Evolutionary conservation across 768 basidiomycete species (phyloP).

Genomic region (Rhizopogon vesiculosus): DNA sequence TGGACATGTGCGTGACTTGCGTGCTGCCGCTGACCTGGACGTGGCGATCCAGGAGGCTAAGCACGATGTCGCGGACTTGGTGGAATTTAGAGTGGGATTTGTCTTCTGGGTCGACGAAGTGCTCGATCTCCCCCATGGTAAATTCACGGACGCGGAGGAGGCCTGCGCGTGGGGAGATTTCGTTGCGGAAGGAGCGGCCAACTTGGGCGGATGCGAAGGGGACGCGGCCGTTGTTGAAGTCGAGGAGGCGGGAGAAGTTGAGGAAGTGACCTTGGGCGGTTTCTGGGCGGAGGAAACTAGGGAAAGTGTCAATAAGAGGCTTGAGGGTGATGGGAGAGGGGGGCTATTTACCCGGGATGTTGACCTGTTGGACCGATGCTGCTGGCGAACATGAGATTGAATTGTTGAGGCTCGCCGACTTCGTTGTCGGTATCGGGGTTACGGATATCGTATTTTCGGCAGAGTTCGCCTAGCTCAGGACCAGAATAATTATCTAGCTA

Average conservation of each 20-base stretch:
- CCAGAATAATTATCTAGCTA: conserved; percentile 84
- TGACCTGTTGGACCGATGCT: conserved; percentile 98
- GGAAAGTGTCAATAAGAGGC: neutral
- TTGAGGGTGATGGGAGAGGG: neutral
- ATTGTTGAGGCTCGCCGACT: conserved; percentile 88
- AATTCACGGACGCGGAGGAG: conserved; percentile 97
- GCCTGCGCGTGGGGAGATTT: conserved; percentile 95
- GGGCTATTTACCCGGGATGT: conserved; percentile 68
- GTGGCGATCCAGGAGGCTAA: conserved; percentile 77
- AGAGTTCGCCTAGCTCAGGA: conserved; percentile 82
- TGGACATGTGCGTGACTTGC: conserved; percentile 56
- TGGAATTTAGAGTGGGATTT: conserved; percentile 84
- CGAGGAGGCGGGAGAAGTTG: conserved; percentile 94
- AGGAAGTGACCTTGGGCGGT: conserved; percentile 99
- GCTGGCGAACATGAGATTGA: conserved; percentile 98
- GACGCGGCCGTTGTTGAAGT: conserved; percentile 95
- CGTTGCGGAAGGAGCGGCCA: conserved; percentile 94
- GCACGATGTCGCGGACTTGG: conserved; percentile 70
- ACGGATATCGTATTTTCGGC: conserved; percentile 69
- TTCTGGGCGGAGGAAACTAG: conserved; percentile 91
- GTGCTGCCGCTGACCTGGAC: conserved; percentile 77
- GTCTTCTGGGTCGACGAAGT: conserved; percentile 93
- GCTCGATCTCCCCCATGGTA: conserved; percentile 99
- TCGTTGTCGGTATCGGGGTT: conserved; percentile 94
- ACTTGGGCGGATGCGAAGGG: conserved; percentile 98